Conservation (phyloP, 768 basidiomycete species). For the Kondoa subrosea region DNA sequence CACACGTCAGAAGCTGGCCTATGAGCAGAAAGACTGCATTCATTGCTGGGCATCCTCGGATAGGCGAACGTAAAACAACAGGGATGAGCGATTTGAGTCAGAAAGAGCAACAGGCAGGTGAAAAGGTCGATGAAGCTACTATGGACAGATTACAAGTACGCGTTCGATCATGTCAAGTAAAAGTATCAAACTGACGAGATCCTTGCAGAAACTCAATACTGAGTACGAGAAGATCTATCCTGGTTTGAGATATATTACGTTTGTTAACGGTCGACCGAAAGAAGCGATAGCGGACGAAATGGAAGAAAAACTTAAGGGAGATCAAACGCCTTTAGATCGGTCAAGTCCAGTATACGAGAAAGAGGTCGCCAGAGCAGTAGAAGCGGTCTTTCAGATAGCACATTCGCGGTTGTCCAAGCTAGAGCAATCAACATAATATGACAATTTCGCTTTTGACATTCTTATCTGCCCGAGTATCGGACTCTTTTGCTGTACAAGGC, state of each 20-base stretch:
- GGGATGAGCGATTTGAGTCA: conserved; percentile 30
- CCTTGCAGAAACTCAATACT: conserved; percentile 30
- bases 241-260: conserved; percentile 34
- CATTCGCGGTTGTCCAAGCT: not conserved
- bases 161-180: not conserved
- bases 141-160: conserved; percentile 28
- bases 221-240: conserved; percentile 33
- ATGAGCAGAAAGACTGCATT: conserved; percentile 31
- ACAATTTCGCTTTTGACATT: not conserved
- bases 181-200: not conserved
- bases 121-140: conserved; percentile 28
- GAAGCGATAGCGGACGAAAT: conserved; percentile 16
- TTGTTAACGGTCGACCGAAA: conserved; percentile 31
- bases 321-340: not conserved
- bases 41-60: conserved; percentile 34
- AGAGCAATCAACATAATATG: not conserved
- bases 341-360: not conserved
- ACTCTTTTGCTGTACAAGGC: not conserved
- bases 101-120: conserved; percentile 31
- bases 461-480: not conserved
- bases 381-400: not conserved
- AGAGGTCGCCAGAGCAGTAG: not conserved
- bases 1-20: conserved; percentile 24
- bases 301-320: conserved; percentile 14
- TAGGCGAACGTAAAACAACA: conserved; percentile 31